Evolutionary conservation across 2,329 filamentous ascomycete species (phyloP).

Genomic region (Chrysoporthe deuterocubensis): DNA sequence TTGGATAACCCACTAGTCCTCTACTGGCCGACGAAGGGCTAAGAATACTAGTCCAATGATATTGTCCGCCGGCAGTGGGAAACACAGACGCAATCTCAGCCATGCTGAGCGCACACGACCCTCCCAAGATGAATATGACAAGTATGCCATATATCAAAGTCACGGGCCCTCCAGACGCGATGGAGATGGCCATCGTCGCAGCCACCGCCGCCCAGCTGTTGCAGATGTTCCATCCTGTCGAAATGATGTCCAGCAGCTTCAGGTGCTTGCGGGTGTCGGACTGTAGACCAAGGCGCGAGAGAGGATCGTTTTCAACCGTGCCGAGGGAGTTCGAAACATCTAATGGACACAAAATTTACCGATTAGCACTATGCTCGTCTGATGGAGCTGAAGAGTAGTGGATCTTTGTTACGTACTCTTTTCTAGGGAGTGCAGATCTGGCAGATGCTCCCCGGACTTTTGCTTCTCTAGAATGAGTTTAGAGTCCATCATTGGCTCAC

Average conservation of each 20-base stretch:
- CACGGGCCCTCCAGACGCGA: conserved; percentile 27
- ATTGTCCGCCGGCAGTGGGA: conserved; percentile 45
- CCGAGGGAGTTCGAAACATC: conserved; percentile 20
- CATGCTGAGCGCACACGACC: conserved; percentile 37
- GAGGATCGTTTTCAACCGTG: conserved; percentile 13
- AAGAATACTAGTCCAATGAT: conserved; percentile 42
- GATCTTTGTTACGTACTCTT: conserved; percentile 34
- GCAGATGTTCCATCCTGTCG: conserved; percentile 31
- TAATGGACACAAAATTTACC: not conserved
- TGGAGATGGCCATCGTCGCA: conserved; percentile 31
- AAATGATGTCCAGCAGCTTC: conserved; percentile 22
- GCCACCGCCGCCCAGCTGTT: conserved; percentile 36
- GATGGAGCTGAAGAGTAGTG: conserved; percentile 8
- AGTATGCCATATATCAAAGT: conserved; percentile 38
- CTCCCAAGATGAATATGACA: conserved; percentile 34
- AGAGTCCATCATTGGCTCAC: not conserved
- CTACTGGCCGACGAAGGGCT: conserved; percentile 28
- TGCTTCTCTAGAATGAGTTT: not conserved
- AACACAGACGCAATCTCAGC: conserved; percentile 43
- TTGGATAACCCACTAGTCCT: conserved; percentile 16
- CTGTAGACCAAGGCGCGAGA: conserved; percentile 16
- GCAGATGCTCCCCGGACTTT: conserved; percentile 11
- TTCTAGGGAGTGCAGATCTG: not conserved
- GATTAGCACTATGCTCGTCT: not conserved
- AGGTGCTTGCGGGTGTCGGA: conserved; percentile 21